Evolutionary conservation across 768 basidiomycete genomes (phyloP), one percentile per base, ranked within the genome.

Genomic region (Mycena rebaudengoi): DNA sequence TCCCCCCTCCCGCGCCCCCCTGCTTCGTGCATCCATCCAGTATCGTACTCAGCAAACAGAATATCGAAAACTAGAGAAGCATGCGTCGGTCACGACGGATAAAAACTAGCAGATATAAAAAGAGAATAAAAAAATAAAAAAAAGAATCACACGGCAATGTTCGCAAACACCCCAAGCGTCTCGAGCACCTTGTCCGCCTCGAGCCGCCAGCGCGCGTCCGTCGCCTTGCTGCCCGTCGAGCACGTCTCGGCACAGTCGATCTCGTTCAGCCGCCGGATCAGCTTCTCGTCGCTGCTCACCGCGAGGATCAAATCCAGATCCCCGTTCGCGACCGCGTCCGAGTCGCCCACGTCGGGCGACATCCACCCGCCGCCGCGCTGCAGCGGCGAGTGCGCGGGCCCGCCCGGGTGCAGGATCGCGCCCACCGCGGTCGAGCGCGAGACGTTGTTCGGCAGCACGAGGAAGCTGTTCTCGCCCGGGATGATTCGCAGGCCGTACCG

Each of bases 361-460:
- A 80, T 75, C 81, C 82, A 84, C 46, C 79, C 68, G 28, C 79
- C 68, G 28, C 76, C 75, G 52, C 79, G 76, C 18, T 76, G 72
- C 26, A 81, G 65, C 25, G 76, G 72, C 0, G 78, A 78, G 40
- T 80, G 76, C 25, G 80, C 80, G 18, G 84, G 83, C 3, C 83
- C 83, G 5, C 87, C 88, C 0, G 90, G 89, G 69, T 90, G 87
- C 14, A 94, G 74, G 61, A 94, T 89, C n/a, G 90, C 86, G 43
- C 90, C 91, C 2, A 94, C 90, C 0, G 92, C 92, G 0, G 90
- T 91, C n/a, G 90, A 90, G 21, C 93, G 88, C 11, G 91, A 94
- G 66, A 93, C 87, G 67, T 92, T 91, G 78, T 89, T 92, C 3
- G 93, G 92, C 5, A 95, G 80, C 28, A 95, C 88, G 54, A 95